Base-by-base conservation (phyloP, 495 filamentous ascomycete genomes). In the Podospora sp. region DNA sequence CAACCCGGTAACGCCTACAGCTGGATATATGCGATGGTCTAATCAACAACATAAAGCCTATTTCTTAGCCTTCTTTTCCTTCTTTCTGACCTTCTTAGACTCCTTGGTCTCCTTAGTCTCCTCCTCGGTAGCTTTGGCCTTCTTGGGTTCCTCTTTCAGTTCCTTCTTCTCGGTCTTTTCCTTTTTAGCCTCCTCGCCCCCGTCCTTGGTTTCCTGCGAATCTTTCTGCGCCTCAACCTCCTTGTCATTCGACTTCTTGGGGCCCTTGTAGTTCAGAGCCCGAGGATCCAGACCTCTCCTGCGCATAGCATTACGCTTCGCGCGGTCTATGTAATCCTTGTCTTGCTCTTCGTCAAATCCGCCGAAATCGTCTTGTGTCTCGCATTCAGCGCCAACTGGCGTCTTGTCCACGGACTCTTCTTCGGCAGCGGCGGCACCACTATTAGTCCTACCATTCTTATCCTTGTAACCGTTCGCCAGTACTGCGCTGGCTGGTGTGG, bases 271-370 rank as follows among this genome's bases (percentile, higher is more conserved):
- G 68, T 81, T 77, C 8, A 79, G 77, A n/a, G 80, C 78, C 46
- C 78, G 82, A 9, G 83, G 85, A 72, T 87, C 81, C 62, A 86
- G 68, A 62, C 85, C 83, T 26, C 84, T 84, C 66, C 74, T 84
- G 65, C 83, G 79, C 79, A 87, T 80, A 24, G 80, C 81, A 65
- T 83, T 86, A 68, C 84, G 83, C 77, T 83, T 91, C 55, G 92
- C 91, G 66, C 92, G 90, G 75, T 97, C 79, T 59, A 89, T 89
- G 75, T 88, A 87, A 22, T 92, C 90, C 64, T 90, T 81, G 75
- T 92, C 91, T 72, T 96, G 94, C 18, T 93, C 84, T 16, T 89
- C 88, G 69, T 97, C 92, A 86, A 96, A 97, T 62, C 91, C 92
- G 60, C 92, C 93, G 75, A 98, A 94, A 62, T 92, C 81, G 63